Evolutionary conservation across 1,284 basidiomycete genomes (phyloP), one percentile per base, ranked within the genome.

Genomic region (Sporisorium scitamineum): DNA sequence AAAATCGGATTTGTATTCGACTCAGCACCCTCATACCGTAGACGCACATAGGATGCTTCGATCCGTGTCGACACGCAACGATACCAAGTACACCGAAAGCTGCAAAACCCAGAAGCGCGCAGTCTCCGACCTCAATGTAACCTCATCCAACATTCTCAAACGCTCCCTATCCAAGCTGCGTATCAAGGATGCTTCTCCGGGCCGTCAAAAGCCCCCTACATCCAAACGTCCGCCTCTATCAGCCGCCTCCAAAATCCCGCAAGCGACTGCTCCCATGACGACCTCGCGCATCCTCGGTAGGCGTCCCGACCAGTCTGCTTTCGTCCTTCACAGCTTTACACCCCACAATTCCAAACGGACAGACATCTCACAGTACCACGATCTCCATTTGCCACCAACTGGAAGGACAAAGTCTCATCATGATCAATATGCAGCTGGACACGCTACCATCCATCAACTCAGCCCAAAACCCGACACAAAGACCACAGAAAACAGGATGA

Each of bases 111-210:
- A 55, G 7, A 70, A 61, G 45, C 42, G 32, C 27, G 18, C 48
- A 14, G 42, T 27, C n/a, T 34, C 32, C n/a, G 14, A 37, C 13
- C 34, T 44, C 41, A 34, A 47, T 18, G 6, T 29, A 20, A 57
- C 48, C 16, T 58, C 62, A 3, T 20, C 45, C 51, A 61, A 20
- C 44, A 54, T 71, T 22, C 48, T 71, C 50, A 66, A 59, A 32
- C 62, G 69, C 26, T 71, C 69, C 6, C 60, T 71, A 5, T 71
- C 69, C 31, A 71, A 62, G 63, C 60, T 71, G 9, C 51, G 69
- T 18, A 42, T 62, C 59, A 62, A 66, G 24, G 69, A 71, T 26
- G 51, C 48, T 24, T 62, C 69, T 0, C 69, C 69, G 10, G 18
- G 16, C 20, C 27, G 64, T 10, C 59, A 54, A 2, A 59, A 58